Conservation (phyloP, 2,329 filamentous ascomycete species). For the Falciphora oryzae region DNA sequence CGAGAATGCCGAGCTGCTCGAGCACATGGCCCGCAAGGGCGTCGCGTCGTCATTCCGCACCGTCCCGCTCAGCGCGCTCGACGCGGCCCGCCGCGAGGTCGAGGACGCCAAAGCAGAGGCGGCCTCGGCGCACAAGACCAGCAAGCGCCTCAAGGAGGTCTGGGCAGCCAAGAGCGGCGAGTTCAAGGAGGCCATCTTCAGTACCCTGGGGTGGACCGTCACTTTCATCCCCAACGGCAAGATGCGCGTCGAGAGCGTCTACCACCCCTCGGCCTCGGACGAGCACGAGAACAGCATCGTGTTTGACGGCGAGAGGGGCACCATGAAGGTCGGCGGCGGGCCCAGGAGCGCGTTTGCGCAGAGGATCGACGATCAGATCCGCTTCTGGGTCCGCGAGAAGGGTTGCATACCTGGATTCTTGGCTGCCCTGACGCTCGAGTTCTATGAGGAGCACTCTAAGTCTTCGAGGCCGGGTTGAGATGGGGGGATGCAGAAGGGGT, state of each 20-base stretch:
- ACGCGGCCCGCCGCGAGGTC: slow-evolving; percentile 69
- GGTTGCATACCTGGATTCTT: slow-evolving; percentile 92
- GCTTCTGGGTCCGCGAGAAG: slow-evolving; percentile 93
- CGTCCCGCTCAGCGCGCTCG: slow-evolving; percentile 72
- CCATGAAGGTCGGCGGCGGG: slow-evolving; percentile 96
- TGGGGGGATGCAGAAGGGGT: too few relatives aligned
- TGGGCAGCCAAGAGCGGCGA: slow-evolving; percentile 88
- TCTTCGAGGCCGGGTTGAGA: slow-evolving; percentile 12
- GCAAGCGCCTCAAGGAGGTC: slow-evolving; percentile 82
- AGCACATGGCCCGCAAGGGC: slow-evolving; percentile 51
- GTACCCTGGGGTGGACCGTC: slow-evolving; percentile 87
- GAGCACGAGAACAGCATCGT: slow-evolving; percentile 71
- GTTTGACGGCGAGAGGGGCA: slow-evolving; percentile 89
- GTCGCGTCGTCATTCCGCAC: slow-evolving; percentile 41
- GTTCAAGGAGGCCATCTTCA: slow-evolving; percentile 92
- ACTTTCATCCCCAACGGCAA: slow-evolving; percentile 97
- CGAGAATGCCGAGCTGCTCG: slow-evolving; percentile 79
- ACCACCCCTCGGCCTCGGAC: slow-evolving; percentile 63
- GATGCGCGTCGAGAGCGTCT: slow-evolving; percentile 83
- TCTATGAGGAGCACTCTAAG: slow-evolving; percentile 66
- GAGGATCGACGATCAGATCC: slow-evolving; percentile 79
- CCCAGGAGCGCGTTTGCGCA: slow-evolving; percentile 79
- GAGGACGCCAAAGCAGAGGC: slow-evolving; percentile 64
- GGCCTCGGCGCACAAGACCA: slow-evolving; percentile 73
- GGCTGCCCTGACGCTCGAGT: slow-evolving; percentile 85